These are phyloP conservation scores for Auricularia heimuer DNA, from an alignment of 768 basidiomycete genomes.

Conservation along the genomic window DNA sequence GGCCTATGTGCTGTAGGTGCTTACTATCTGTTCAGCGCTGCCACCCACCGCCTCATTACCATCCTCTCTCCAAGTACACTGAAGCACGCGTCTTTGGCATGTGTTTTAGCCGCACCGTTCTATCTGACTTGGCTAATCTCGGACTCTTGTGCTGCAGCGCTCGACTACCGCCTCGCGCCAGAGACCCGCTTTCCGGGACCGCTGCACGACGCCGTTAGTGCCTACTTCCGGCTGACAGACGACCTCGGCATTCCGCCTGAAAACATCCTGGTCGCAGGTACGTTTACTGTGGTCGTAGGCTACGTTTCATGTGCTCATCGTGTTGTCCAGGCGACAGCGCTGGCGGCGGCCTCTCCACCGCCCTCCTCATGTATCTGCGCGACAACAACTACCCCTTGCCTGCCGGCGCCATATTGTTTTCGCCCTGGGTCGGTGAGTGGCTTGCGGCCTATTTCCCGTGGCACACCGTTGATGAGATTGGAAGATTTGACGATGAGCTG, in stretches of 20 bases:
- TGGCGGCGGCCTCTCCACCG: slow-evolving; percentile 80
- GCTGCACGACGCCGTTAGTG: slow-evolving; percentile 72
- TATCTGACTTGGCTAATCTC: not conserved
- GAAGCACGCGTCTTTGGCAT: slow-evolving; percentile 81
- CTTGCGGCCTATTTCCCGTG: not conserved
- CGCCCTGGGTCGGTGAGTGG: slow-evolving; percentile 86
- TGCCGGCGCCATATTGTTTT: slow-evolving; percentile 79
- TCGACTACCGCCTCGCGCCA: slow-evolving; percentile 93
- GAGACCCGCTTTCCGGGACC: slow-evolving; percentile 93
- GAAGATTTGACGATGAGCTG: slow-evolving; percentile 92
- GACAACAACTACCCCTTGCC: slow-evolving; percentile 82
- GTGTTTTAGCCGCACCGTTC: slow-evolving; percentile 14
- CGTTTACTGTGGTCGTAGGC: not conserved
- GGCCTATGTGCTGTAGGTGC: slow-evolving; percentile 44
- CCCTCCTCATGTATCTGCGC: slow-evolving; percentile 87
- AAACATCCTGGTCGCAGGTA: slow-evolving; percentile 64
- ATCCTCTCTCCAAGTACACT: slow-evolving; percentile 80
- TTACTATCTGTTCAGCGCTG: slow-evolving; percentile 86
- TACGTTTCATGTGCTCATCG: not conserved
- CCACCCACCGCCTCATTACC: slow-evolving; percentile 81
- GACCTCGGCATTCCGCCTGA: slow-evolving; percentile 86
- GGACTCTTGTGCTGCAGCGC: slow-evolving; percentile 35
- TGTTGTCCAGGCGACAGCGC: slow-evolving; percentile 67
- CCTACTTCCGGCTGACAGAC: slow-evolving; percentile 77
- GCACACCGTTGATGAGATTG: not conserved